phyloP scores from a whole-genome alignment of 805 yeast genomes.

The Metschnikowia baotianmanensis region DNA sequence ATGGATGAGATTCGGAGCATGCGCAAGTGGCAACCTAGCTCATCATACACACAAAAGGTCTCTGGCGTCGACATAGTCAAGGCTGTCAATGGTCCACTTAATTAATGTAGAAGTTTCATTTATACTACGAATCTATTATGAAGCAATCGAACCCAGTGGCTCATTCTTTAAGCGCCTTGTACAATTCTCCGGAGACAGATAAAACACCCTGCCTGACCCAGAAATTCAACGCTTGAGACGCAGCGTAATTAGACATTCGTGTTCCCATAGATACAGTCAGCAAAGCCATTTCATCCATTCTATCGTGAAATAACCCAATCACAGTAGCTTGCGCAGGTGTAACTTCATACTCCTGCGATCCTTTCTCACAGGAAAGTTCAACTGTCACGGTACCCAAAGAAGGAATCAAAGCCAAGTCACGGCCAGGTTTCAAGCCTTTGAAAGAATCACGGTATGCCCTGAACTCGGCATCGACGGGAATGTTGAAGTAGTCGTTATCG shows the following conservation, averaged over 20 bases:
- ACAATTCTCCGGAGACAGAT: constrained; percentile 5
- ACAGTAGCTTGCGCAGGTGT: constrained; percentile 71
- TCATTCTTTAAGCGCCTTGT: constrained; percentile 4
- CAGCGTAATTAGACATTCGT: constrained; percentile 22
- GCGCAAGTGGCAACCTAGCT: constrained; percentile 67
- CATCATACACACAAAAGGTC: constrained; percentile 61
- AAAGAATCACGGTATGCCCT: constrained; percentile 45
- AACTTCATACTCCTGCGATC: constrained; percentile 42
- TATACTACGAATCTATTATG: neutral
- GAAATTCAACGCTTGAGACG: constrained; percentile 38
- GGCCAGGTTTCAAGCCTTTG: constrained; percentile 48
- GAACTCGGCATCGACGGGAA: constrained; percentile 52
- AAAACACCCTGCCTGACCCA: constrained; percentile 68
- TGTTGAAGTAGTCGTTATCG: constrained; percentile 36
- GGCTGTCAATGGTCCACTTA: constrained; percentile 52
- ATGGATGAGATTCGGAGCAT: constrained; percentile 85
- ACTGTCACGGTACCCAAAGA: constrained; percentile 62
- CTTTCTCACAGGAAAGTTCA: constrained; percentile 39
- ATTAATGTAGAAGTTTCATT: constrained; percentile 7
- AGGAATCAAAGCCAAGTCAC: constrained; percentile 56
- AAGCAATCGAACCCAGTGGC: neutral
- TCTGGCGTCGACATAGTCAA: constrained; percentile 66
- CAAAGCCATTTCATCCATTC: constrained; percentile 30
- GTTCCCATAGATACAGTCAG: constrained; percentile 20
- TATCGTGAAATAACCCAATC: constrained; percentile 46